Evolutionary conservation across 169 alveolate genomes (phyloP).

Genomic region (Amoebophrya sp.): DNA sequence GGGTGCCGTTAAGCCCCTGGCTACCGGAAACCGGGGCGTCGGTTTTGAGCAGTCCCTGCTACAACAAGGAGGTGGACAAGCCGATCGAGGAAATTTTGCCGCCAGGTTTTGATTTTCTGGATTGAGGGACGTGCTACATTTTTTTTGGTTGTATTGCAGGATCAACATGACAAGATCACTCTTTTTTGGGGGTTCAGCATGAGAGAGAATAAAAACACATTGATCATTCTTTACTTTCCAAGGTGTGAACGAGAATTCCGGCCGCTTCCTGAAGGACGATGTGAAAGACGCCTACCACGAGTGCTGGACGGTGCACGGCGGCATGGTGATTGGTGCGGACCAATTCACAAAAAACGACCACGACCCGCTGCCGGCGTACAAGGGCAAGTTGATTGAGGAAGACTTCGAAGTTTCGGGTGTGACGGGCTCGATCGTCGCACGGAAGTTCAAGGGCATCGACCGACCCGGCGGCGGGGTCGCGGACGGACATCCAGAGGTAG

Average conservation of each 20-base stretch:
- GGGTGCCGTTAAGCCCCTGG: no score
- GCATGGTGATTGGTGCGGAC: neutral
- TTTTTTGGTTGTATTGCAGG: no score
- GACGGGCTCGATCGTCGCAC: neutral
- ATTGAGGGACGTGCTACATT: no score
- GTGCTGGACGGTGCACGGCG: constrained; percentile 19
- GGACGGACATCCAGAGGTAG: neutral
- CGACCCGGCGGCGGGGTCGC: neutral
- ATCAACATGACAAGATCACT: no score
- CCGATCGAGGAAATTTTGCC: neutral
- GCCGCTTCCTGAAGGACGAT: neutral
- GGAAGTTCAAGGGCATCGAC: neutral
- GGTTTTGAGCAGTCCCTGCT: neutral
- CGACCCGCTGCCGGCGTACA: neutral
- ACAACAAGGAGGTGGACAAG: neutral
- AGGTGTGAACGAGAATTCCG: no score
- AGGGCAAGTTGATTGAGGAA: neutral
- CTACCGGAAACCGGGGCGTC: no score
- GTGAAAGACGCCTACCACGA: neutral
- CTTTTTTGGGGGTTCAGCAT: no score
- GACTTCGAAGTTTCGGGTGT: neutral
- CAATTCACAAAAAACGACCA: no score
- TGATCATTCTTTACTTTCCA: no score
- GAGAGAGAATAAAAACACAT: neutral
- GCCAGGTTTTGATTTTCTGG: neutral